phyloP scores from a whole-genome alignment of 495 filamentous ascomycete genomes.

The Penicillium flavigenum region DNA sequence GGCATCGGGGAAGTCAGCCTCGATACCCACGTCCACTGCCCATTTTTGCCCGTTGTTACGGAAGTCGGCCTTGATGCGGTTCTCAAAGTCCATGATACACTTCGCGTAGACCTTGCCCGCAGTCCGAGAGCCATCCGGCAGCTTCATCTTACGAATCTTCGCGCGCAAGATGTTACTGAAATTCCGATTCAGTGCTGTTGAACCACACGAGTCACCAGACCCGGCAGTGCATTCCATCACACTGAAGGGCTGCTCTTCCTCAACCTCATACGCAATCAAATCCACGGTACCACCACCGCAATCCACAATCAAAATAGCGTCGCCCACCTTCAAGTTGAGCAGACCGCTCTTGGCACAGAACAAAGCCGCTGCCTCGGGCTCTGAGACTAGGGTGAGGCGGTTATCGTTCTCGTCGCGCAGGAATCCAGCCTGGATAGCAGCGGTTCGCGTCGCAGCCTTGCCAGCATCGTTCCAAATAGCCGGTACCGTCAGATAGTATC shows the following conservation, averaged over 20 bases:
- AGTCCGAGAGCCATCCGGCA: constrained; percentile 74
- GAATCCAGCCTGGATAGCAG: constrained; percentile 76
- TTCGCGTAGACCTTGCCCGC: constrained; percentile 79
- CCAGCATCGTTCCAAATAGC: constrained; percentile 82
- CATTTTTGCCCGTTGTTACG: constrained; percentile 80
- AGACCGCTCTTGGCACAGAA: constrained; percentile 78
- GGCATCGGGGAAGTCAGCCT: constrained; percentile 76
- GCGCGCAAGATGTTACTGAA: constrained; percentile 79
- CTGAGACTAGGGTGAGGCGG: constrained; percentile 69
- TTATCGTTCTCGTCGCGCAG: constrained; percentile 76
- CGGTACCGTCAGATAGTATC: constrained; percentile 73
- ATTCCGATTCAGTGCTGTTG: constrained; percentile 76
- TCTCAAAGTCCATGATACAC: constrained; percentile 85
- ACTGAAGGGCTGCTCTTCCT: constrained; percentile 74
- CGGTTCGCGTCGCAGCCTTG: constrained; percentile 73
- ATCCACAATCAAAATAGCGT: constrained; percentile 76
- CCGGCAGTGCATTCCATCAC: constrained; percentile 76
- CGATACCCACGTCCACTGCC: constrained; percentile 80
- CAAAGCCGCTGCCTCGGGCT: constrained; percentile 75
- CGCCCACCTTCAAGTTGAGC: constrained; percentile 71
- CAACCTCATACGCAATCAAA: constrained; percentile 78
- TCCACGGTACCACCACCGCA: constrained; percentile 80
- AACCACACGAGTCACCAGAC: constrained; percentile 76
- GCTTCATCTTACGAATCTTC: constrained; percentile 79
- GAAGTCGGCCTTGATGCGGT: constrained; percentile 80